These are phyloP conservation scores for Pinus taeda DNA, from an alignment of 75 land plant genomes.

Conservation along the genomic window DNA sequence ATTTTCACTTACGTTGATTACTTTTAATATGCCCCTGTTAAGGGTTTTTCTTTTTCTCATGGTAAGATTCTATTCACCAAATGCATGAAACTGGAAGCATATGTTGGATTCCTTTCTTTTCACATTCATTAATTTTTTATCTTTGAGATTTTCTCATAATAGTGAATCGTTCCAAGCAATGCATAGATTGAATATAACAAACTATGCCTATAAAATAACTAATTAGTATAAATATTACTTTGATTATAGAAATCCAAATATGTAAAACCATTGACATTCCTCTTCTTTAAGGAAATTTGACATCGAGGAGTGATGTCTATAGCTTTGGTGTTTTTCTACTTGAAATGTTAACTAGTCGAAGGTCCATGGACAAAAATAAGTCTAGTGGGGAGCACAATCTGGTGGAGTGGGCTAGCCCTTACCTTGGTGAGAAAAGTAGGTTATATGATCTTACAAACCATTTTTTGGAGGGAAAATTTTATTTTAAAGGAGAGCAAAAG, in stretches of 20 bases:
- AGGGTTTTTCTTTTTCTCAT: neutral
- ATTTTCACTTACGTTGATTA: neutral
- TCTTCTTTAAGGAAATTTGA: slow-evolving; percentile 49
- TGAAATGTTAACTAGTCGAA: slow-evolving; percentile 57
- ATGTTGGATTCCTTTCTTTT: neutral
- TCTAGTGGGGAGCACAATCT: slow-evolving; percentile 61
- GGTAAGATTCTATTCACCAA: neutral
- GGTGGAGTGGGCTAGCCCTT: slow-evolving; percentile 61
- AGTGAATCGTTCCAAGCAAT: neutral
- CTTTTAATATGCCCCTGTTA: neutral
- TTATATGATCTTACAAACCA: slow-evolving; percentile 51
- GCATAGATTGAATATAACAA: neutral
- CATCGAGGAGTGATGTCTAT: slow-evolving; percentile 65
- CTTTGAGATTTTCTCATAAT: neutral
- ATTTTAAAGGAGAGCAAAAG: slow-evolving; percentile 56
- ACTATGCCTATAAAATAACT: too few relatives aligned
- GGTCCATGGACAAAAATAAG: slow-evolving; percentile 64
- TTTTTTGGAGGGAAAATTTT: slow-evolving; percentile 49
- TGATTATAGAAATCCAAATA: neutral
- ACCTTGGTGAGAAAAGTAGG: slow-evolving; percentile 46
- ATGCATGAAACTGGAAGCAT: neutral
- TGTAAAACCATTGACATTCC: neutral
- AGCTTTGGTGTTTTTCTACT: slow-evolving; percentile 71
- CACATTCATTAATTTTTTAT: neutral
- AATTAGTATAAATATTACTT: too few relatives aligned